Conservation (phyloP, 2,329 filamentous ascomycete genomes). For the Ceratocystis diversiconidia region DNA sequence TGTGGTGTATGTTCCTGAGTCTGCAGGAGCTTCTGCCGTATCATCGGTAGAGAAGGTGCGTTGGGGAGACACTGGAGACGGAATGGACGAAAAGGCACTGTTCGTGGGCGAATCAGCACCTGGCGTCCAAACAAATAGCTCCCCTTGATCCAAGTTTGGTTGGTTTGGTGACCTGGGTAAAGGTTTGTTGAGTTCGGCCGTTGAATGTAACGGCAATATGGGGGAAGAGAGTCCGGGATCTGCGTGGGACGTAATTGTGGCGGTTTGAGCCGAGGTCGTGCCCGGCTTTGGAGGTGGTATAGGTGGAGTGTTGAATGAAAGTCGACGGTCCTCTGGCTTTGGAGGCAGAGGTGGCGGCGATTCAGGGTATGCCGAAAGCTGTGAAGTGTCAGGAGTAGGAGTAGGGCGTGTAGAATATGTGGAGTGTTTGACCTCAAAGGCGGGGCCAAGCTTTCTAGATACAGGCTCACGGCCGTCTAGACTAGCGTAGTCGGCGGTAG, state of each 20-base stretch:
- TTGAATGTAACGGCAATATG: constrained; percentile 22
- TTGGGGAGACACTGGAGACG: constrained; percentile 37
- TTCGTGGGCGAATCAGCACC: constrained; percentile 31
- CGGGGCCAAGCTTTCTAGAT: constrained; percentile 17
- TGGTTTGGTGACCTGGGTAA: constrained; percentile 40
- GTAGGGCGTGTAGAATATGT: constrained; percentile 4
- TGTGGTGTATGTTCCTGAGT: constrained; percentile 21
- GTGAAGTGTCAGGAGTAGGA: not conserved
- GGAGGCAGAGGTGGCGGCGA: constrained; percentile 26
- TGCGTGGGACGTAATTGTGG: constrained; percentile 19
- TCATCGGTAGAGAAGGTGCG: constrained; percentile 27
- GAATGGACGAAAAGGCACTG: constrained; percentile 40
- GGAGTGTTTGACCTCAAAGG: constrained; percentile 15
- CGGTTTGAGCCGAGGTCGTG: constrained; percentile 10
- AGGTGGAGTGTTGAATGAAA: constrained; percentile 19
- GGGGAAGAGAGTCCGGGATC: constrained; percentile 22
- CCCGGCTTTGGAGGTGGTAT: constrained; percentile 6
- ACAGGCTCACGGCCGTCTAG: constrained; percentile 14
- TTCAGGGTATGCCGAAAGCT: constrained; percentile 14
- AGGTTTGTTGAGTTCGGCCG: constrained; percentile 38
- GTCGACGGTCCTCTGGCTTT: constrained; percentile 19
- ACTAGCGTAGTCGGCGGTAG: not conserved
- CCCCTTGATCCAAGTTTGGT: constrained; percentile 31
- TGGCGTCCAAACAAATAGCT: constrained; percentile 38
- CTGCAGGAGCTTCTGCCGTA: constrained; percentile 23